These are phyloP conservation scores for Hamigera avellanea DNA, from an alignment of 495 filamentous ascomycete genomes.

Conservation along the genomic window DNA sequence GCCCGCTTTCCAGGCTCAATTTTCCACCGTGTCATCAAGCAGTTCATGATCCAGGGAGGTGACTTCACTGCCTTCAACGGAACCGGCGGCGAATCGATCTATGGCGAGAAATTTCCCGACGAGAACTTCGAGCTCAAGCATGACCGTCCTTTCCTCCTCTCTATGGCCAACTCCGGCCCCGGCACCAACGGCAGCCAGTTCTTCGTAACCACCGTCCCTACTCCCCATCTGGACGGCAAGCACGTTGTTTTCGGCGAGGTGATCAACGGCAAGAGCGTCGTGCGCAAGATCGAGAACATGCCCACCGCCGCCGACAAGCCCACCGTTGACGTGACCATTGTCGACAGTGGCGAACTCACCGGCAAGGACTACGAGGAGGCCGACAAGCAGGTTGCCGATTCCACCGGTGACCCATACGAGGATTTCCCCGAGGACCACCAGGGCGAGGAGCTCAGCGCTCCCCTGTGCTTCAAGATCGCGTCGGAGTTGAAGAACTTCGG, in stretches of 20 bases:
- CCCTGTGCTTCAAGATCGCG: constrained; percentile 52
- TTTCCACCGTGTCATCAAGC: constrained; percentile 97
- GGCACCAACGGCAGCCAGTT: constrained; percentile 95
- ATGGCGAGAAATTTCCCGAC: constrained; percentile 95
- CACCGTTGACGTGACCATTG: constrained; percentile 55
- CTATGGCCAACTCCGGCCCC: constrained; percentile 96
- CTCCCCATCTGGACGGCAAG: constrained; percentile 89
- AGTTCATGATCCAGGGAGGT: constrained; percentile 99
- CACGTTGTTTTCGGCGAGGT: constrained; percentile 59
- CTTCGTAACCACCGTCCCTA: constrained; percentile 91
- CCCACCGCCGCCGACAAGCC: constrained; percentile 78
- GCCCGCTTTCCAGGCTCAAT: constrained; percentile 40
- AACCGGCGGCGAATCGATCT: constrained; percentile 95
- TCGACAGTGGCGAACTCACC: constrained; percentile 76
- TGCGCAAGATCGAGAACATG: constrained; percentile 84
- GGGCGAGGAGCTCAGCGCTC: constrained; percentile 48
- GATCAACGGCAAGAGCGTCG: constrained; percentile 77
- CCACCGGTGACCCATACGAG: constrained; percentile 85
- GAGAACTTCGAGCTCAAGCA: constrained; percentile 95
- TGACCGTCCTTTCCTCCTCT: constrained; percentile 85
- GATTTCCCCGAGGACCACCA: constrained; percentile 90
- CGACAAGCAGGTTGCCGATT: constrained; percentile 54
- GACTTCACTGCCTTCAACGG: constrained; percentile 96
- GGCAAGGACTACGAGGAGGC: constrained; percentile 53
- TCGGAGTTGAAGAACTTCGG: constrained; percentile 84